phyloP scores from a whole-genome alignment of 345 rosid genomes.

The Aegle marmelos region DNA sequence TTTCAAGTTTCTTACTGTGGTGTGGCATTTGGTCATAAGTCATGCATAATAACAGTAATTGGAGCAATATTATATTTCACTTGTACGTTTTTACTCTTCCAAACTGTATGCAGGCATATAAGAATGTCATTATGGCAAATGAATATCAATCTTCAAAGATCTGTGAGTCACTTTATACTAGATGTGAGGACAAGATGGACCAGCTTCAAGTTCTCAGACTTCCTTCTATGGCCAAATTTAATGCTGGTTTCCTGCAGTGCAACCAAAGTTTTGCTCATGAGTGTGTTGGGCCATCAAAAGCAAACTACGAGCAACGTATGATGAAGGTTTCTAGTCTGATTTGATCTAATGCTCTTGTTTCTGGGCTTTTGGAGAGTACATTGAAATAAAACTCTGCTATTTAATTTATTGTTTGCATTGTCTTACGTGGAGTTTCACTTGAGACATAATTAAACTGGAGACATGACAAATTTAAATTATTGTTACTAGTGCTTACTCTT shows the following conservation, averaged over 20 bases:
- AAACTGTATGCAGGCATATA: conserved; percentile 52
- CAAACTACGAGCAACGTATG: conserved; percentile 79
- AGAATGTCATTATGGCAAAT: conserved; percentile 69
- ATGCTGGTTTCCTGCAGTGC: conserved; percentile 89
- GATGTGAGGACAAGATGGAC: conserved; percentile 97
- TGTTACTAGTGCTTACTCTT: background rate
- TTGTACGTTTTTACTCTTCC: conserved; percentile 7
- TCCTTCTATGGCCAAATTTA: conserved; percentile 99
- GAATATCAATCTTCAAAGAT: conserved; percentile 83
- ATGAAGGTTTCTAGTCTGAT: conserved; percentile 52
- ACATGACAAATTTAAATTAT: background rate
- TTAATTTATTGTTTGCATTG: background rate
- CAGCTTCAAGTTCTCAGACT: conserved; percentile 95
- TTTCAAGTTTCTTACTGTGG: background rate
- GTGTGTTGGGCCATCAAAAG: conserved; percentile 92
- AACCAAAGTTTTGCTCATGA: conserved; percentile 79
- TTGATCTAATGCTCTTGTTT: background rate
- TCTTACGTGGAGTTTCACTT: background rate
- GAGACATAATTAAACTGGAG: background rate
- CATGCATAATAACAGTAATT: background rate
- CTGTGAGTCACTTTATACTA: conserved; percentile 74
- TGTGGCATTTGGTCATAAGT: background rate
- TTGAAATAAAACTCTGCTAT: background rate
- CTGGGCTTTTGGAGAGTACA: background rate
- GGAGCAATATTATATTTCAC: conserved; percentile 1